phyloP scores from a whole-genome alignment of 2,329 filamentous ascomycete genomes.

The Allantophomopsis lycopodina region DNA sequence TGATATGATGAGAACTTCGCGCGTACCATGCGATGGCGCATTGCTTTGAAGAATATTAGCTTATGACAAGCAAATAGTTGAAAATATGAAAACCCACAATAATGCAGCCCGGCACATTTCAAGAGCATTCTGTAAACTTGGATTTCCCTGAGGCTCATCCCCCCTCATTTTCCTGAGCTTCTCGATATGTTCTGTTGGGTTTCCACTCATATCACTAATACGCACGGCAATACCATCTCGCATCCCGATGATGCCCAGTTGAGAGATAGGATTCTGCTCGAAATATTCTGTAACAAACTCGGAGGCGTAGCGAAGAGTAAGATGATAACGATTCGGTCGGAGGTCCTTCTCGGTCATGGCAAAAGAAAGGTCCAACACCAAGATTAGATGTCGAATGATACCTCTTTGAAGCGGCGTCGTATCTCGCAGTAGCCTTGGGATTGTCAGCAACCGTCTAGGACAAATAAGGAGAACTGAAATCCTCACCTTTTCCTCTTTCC shows the following conservation, averaged over 20 bases:
- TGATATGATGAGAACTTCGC: constrained; percentile 85
- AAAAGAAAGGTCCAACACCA: constrained; percentile 83
- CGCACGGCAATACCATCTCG: constrained; percentile 77
- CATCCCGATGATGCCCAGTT: constrained; percentile 87
- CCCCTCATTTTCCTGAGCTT: constrained; percentile 54
- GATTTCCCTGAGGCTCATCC: constrained; percentile 58
- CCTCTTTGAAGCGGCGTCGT: constrained; percentile 91
- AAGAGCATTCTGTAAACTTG: constrained; percentile 83
- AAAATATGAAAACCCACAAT: constrained; percentile 27
- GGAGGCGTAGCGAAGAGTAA: constrained; percentile 69
- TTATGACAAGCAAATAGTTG: too few species aligned
- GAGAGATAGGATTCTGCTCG: constrained; percentile 96
- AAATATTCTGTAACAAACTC: constrained; percentile 92
- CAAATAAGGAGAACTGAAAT: not conserved
- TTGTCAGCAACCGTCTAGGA: not conserved
- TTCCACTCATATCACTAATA: constrained; percentile 82
- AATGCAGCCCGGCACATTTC: constrained; percentile 88
- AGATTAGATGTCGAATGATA: constrained; percentile 90
- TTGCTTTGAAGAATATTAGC: constrained; percentile 27
- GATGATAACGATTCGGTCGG: constrained; percentile 71
- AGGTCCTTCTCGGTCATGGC: constrained; percentile 95
- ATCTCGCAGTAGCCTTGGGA: constrained; percentile 65
- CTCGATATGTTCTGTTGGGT: constrained; percentile 76
- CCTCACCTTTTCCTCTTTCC: constrained; percentile 61
- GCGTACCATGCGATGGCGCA: constrained; percentile 81